Base-by-base conservation (phyloP, 371 early-diverging fungal genomes). In the Zopfochytrium polystomum region DNA sequence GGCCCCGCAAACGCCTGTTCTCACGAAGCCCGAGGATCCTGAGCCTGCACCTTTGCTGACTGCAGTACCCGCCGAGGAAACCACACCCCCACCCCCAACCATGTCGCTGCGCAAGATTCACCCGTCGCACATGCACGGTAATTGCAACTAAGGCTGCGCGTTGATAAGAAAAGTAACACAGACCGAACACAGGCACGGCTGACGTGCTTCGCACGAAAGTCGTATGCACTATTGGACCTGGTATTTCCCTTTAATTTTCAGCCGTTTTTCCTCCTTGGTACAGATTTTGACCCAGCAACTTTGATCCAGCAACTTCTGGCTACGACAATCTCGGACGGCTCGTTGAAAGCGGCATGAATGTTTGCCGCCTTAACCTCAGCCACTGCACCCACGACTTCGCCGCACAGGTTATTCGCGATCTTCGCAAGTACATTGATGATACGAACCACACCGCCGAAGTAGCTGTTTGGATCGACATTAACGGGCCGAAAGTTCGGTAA, bases 301-400 rank as follows among this genome's bases (percentile, higher is more conserved):
- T 31, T 29, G 38, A 31, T 22, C 22, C 60, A 70, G 73, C 74
- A 2, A 74, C 78, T 13, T 22, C 52, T 23, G 68, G 62, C 55
- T 63, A 66, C 49, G 75, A 78, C 45, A 66, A 49, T 49, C 55
- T 85, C 23, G 60, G 55, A 5, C 56, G 72, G 23, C 69, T 85
- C 33, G 61, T 79, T 27, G 65, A 76, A 47, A 70, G 66, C 26
- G 87, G 88, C 26, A 81, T 86, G 82, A 73, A 71, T 54, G 71
- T 87, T 33, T 75, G 74, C 43, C 72, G 88, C 35, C 60, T 87
- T 22, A 87, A 87, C 64, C 63, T 84, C 62, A 74, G 74, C 66
- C 87, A 87, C 70, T 80, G 75, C 47, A 65, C 73, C 15, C 70
- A 77, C 23, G 81, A 76, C 34, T 71, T 70, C 50, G 78, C 77